Evolutionary conservation across 345 rosid species (phyloP), one percentile per base, ranked within the genome.

Genomic region (Eucalyptus albens): DNA sequence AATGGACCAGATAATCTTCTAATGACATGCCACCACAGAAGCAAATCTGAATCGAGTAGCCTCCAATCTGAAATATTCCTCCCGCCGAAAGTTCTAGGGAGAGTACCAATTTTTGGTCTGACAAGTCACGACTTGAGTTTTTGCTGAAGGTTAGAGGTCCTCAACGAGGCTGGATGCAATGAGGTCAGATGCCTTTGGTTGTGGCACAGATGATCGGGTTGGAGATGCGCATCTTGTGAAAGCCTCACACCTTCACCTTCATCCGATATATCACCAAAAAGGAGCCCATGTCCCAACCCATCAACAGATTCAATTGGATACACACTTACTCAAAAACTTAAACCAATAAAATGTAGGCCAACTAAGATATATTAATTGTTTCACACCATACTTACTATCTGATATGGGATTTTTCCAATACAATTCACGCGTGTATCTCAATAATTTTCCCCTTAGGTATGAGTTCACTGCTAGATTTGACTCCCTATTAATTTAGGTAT

Each of bases 291-390:
- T 56, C 26, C 26, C 24, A 55, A 55, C 59, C 1, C 11, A 0
- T 55, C 62, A 56, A 56, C 6, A 56, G 5, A 56, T 56, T 22
- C 11, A 56, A 22, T 22, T 56, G 27, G 3, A 56, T 22, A 9
- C 27, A 56, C 11, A 56, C 26, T 56, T 24, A 22, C 60, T 9
- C 5, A 56, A 9, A 56, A 56, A 5, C 62, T 56, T 56, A 56
- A 22, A 2, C 13, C 6, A 56, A 56, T 10, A 2, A 56, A 24
- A 2, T 24, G 1, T 9, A 2, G 11, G 1, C 1, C 26, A 9
- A 56, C 13, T 56, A 24, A 56, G 29, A 56, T 56, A 56, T 56
- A 24, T 56, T 56, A 56, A 56, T 24, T 22, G 13, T 12, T 56
- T 9, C 11, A 56, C 29, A 56, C 1, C 29, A 56, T 44, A 44